Evolutionary conservation across 73 alveolate species (phyloP).

Genomic region (Paramecium tetraurelia): DNA sequence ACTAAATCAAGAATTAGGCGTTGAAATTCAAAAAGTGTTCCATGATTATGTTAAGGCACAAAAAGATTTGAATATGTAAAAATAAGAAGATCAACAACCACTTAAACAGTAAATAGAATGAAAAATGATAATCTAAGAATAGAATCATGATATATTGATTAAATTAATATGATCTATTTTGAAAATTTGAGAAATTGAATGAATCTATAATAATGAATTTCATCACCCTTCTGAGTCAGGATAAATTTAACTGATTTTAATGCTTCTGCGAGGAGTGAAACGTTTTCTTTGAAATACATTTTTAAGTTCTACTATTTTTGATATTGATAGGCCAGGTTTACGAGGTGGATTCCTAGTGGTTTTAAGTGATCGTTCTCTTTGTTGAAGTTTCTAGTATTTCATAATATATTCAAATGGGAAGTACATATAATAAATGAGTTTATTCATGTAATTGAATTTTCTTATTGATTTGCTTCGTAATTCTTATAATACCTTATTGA

Average conservation of each 20-base stretch:
- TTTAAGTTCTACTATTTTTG: neutral
- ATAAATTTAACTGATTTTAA: neutral
- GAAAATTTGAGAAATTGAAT: neutral
- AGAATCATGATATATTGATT: neutral
- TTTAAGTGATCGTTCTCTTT: neutral
- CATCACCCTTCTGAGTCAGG: neutral
- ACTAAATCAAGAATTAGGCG: neutral
- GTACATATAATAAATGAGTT: neutral
- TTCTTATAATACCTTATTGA: neutral
- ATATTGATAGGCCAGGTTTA: neutral
- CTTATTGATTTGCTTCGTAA: neutral
- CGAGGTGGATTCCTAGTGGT: neutral
- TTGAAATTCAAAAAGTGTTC: neutral
- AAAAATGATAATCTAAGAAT: too few species aligned
- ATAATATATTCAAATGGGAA: neutral
- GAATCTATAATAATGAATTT: neutral
- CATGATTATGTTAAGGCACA: neutral
- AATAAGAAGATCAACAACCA: neutral
- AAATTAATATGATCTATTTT: too few species aligned
- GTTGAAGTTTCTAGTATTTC: neutral
- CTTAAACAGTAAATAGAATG: neutral
- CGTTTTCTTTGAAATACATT: neutral
- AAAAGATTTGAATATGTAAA: neutral
- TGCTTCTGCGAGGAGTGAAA: neutral
- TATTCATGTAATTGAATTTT: neutral